phyloP scores from a whole-genome alignment of 768 basidiomycete species.

The Chalciporus piperatus region DNA sequence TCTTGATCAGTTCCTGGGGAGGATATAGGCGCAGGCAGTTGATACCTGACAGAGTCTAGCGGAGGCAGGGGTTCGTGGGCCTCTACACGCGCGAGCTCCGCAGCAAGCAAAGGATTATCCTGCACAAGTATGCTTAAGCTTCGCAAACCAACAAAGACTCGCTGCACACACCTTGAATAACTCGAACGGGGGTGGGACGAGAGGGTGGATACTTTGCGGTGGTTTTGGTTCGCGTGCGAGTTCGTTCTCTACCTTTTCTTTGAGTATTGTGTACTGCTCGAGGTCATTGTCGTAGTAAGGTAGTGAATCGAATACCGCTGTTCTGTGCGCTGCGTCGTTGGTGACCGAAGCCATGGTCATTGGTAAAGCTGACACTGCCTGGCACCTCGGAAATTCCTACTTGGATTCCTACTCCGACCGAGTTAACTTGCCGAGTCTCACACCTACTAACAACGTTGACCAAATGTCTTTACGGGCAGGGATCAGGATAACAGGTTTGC shows the following conservation, averaged over 20 bases:
- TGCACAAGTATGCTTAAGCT: slow-evolving; percentile 25
- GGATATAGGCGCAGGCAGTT: slow-evolving; percentile 64
- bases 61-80: slow-evolving; percentile 60
- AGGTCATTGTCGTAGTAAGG: slow-evolving; percentile 96
- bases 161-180: slow-evolving; percentile 62
- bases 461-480: slow-evolving; percentile 47
- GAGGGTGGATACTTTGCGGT: slow-evolving; percentile 62
- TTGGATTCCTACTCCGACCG: slow-evolving; percentile 27
- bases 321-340: slow-evolving; percentile 11
- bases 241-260: slow-evolving; percentile 74
- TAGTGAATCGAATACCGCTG: slow-evolving; percentile 70
- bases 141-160: neutral
- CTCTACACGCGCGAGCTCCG: slow-evolving; percentile 75
- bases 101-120: slow-evolving; percentile 67
- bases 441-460: slow-evolving; percentile 3
- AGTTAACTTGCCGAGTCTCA: neutral
- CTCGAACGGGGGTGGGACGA: slow-evolving; percentile 61
- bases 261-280: slow-evolving; percentile 66
- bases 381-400: slow-evolving; percentile 1
- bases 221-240: slow-evolving; percentile 67
- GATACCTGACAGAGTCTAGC: slow-evolving; percentile 71
- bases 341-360: slow-evolving; percentile 28
- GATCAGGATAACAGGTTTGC: slow-evolving; percentile 41
- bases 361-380: slow-evolving; percentile 4
- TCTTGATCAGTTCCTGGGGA: slow-evolving; percentile 67